Evolutionary conservation across 352 stramenopile species (phyloP), one percentile per base, ranked within the genome.

Genomic region (Phytophthora uliginosa): DNA sequence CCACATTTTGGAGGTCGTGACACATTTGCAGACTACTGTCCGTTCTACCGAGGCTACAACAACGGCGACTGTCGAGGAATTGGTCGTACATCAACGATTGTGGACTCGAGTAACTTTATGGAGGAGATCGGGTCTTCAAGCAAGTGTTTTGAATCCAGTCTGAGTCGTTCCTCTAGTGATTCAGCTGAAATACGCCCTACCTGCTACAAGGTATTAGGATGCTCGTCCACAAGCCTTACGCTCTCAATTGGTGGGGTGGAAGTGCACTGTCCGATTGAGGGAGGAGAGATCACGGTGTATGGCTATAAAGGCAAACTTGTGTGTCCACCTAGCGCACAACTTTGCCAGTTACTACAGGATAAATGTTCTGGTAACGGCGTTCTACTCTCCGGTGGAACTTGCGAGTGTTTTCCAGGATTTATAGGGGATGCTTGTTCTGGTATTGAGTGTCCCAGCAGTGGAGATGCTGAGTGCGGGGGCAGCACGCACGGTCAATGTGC

Each of bases 1-100:
- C 73, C 79, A 3, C 57, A 42, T 12, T 78, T 93, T 18, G 86
- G 86, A 1, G 88, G 88, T 2, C 73, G 78, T 20, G 86, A 94
- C 56, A 77, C 83, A 17, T 95, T 84, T 48, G 79, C 85, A 0
- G 90, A 96, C 73, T 95, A 94, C 70, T 96, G 90, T 63, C 88
- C 90, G 31, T 91, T 93, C 59, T 95, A 92, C 59, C 77, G 81
- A 2, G 85, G 78, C 7, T 95, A 93, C 63, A 92, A 83, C 67
- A 95, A 94, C 50, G 88, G 88, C 2, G 90, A 94, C 53, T 96
- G 90, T 47, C 79, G 82, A 20, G 79, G 84, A 7, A 86, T 91
- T 61, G 84, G 84, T 20, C 79, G 72, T 7, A 63, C 76, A 0
- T 17, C 76, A 0, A 92, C 88, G 10, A 59, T 79, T 2, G 40